These are phyloP conservation scores for Exophiala oligosperma DNA, from an alignment of 2,329 filamentous ascomycete species.

Conservation along the genomic window DNA sequence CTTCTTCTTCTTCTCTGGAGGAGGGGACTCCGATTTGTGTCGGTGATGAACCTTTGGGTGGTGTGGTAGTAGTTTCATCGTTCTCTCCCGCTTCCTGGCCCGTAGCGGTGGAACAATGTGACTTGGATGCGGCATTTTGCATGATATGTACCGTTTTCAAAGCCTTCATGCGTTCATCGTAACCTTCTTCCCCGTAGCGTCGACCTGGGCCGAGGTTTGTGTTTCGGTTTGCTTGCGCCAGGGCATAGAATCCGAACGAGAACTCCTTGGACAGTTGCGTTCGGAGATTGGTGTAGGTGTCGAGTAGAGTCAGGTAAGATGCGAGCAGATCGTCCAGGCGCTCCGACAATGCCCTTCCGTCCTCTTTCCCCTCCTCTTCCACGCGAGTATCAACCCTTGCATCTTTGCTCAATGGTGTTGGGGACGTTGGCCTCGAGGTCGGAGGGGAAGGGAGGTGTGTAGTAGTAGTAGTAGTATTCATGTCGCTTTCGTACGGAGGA, in stretches of 20 bases:
- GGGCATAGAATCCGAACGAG: conserved; percentile 45
- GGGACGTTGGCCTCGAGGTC: conserved; percentile 7
- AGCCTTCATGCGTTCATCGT: conserved; percentile 53
- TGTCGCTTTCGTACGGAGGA: background rate
- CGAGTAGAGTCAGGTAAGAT: conserved; percentile 28
- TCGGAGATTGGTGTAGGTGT: conserved; percentile 32
- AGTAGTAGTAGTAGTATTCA: background rate
- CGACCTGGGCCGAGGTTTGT: conserved; percentile 40
- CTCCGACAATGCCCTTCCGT: conserved; percentile 4
- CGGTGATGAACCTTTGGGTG: too few species aligned
- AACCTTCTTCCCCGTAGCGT: conserved; percentile 50
- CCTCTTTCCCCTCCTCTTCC: background rate
- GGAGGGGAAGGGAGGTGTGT: conserved; percentile 19
- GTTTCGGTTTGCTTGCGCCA: conserved; percentile 51
- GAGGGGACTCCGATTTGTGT: background rate
- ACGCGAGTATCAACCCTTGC: background rate
- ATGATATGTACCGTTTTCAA: conserved; percentile 33
- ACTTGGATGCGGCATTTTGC: background rate
- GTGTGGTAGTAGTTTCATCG: too few species aligned
- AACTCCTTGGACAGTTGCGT: conserved; percentile 25
- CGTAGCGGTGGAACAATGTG: background rate
- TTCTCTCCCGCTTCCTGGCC: background rate
- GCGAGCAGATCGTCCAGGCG: conserved; percentile 26
- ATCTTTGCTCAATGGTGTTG: background rate
- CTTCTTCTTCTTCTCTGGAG: background rate